A percentile compares a stretch with the other conserved stretches of the same genome.
Conservation (phyloP, 1,284 basidiomycete species). For the Rhodotorula sp. region DNA sequence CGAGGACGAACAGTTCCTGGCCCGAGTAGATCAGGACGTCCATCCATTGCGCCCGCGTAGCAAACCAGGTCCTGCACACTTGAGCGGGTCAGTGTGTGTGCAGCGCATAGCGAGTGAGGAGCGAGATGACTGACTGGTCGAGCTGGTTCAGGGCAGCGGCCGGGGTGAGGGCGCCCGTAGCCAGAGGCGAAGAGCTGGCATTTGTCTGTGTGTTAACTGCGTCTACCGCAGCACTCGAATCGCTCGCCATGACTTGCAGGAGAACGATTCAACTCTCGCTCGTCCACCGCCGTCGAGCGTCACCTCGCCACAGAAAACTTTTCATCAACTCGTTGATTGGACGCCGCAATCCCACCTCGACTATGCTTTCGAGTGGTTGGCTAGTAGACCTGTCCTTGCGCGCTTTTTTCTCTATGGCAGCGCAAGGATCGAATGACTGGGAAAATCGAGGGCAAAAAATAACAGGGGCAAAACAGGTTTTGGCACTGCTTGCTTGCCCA, state of each 20-base stretch:
- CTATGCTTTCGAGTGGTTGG: neutral
- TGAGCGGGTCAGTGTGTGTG: neutral
- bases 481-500: no score
- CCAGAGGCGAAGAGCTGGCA: neutral
- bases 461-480: no score
- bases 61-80: conserved; percentile 26
- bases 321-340: neutral
- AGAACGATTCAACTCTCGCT: neutral
- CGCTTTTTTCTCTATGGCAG: no score
- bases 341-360: no score
- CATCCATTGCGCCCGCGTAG: conserved; percentile 57
- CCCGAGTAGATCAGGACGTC: conserved; percentile 68
- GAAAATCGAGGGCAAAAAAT: no score
- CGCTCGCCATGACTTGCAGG: conserved; percentile 1
- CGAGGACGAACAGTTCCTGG: conserved; percentile 63
- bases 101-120: neutral
- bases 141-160: neutral
- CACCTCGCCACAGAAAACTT: neutral
- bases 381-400: no score
- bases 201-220: neutral
- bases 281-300: neutral
- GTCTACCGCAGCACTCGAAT: neutral
- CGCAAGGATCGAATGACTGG: no score
- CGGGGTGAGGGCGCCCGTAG: neutral
- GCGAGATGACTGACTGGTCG: neutral